Evolutionary conservation across 176 grass and related monocot genomes (phyloP).

Genomic region (Paspalum notatum): DNA sequence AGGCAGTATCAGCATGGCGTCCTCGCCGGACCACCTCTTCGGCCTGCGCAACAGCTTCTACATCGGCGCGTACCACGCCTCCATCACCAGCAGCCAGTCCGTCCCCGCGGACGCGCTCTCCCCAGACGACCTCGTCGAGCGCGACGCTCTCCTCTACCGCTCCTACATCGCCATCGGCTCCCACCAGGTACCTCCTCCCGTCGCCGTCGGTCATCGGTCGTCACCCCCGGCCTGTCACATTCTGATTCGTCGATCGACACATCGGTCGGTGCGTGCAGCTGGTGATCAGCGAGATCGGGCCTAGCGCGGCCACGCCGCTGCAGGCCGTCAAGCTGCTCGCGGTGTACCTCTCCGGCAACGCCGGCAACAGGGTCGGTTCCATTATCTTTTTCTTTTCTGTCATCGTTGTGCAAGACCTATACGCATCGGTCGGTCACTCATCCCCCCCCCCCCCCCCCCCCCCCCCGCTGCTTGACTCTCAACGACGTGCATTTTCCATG

Average conservation of each 20-base stretch:
- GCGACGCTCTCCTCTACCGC: conserved; percentile 73
- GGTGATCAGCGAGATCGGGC: conserved; percentile 73
- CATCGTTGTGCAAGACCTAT: too few relatives aligned
- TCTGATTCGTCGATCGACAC: background rate
- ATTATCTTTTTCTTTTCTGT: background rate
- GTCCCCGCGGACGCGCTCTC: conserved; percentile 45
- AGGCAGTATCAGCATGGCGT: conserved; percentile 28
- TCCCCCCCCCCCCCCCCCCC: too few relatives aligned
- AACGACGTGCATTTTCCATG: background rate
- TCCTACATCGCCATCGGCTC: conserved; percentile 87
- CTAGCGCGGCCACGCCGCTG: conserved; percentile 67
- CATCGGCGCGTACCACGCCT: conserved; percentile 80
- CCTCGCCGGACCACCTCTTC: conserved; percentile 69
- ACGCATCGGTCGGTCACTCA: too few relatives aligned
- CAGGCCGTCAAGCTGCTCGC: conserved; percentile 83
- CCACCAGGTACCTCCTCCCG: conserved; percentile 51
- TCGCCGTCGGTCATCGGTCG: too few relatives aligned
- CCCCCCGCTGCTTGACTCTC: too few relatives aligned
- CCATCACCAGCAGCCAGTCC: conserved; percentile 78
- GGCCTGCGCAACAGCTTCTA: conserved; percentile 82
- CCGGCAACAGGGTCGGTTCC: conserved; percentile 50
- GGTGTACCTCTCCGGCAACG: conserved; percentile 54
- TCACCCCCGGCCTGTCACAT: too few relatives aligned
- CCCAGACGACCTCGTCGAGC: conserved; percentile 63
- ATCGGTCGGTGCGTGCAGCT: conserved; percentile 50